phyloP scores from a whole-genome alignment of 257 asterid species.

The Rauvolfia tetraphylla region DNA sequence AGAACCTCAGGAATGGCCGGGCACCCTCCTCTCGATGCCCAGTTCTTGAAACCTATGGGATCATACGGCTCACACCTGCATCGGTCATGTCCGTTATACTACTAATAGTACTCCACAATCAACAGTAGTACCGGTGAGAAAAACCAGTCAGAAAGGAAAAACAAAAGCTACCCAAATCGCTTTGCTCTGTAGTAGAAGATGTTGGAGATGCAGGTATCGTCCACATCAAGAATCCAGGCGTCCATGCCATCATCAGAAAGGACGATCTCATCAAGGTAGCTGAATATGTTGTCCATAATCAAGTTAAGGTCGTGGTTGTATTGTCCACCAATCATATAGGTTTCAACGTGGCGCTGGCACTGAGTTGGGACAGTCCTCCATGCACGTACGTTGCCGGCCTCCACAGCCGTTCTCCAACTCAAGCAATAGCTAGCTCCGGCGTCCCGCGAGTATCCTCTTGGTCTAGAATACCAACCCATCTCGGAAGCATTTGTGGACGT shows the following conservation, averaged over 20 bases:
- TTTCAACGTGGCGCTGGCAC: conserved; percentile 42
- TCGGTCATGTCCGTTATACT: not conserved
- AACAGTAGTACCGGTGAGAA: too few relatives aligned
- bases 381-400: conserved; percentile 52
- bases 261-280: conserved; percentile 29
- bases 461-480: conserved; percentile 19
- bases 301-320: conserved; percentile 42
- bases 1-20: conserved; percentile 45
- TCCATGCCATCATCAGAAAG: conserved; percentile 42
- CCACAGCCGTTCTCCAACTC: conserved; percentile 75
- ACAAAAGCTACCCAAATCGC: conserved; percentile 36
- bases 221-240: conserved; percentile 65
- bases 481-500: conserved; percentile 2
- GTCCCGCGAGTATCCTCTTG: not conserved
- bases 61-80: conserved; percentile 57
- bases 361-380: conserved; percentile 60
- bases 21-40: conserved; percentile 53
- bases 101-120: too few relatives aligned
- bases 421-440: conserved; percentile 32
- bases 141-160: too few relatives aligned
- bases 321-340: conserved; percentile 51
- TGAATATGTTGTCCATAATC: conserved; percentile 32
- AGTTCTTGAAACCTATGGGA: conserved; percentile 45
- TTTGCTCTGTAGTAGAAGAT: conserved; percentile 38
- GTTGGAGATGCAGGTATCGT: conserved; percentile 67